Evolutionary conservation across 768 basidiomycete species (phyloP), one percentile per base, ranked within the genome.

Genomic region (Hortiboletus campestris): DNA sequence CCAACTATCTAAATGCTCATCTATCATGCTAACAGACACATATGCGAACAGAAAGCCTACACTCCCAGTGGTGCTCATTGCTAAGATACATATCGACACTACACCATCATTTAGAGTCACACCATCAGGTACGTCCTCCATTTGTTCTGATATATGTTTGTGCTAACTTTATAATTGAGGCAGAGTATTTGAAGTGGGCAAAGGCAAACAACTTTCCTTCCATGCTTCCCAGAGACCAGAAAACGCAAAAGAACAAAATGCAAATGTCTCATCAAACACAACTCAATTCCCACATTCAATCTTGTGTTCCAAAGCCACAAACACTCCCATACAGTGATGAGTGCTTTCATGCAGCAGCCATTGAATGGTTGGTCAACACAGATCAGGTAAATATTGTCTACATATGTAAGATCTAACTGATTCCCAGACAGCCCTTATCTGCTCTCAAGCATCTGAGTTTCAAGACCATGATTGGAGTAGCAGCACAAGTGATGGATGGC

Each of bases 271-370:
- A 8, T 12, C 46, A 51, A 28, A 34, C 11, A 3, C 20, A 25
- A 13, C 50, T 51, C 6, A 32, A 51, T 8, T 3, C 4, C 3
- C 41, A 51, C 6, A 22, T 51, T 4, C 41, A 43, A 4, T 22
- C 41, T 0, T 25, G 1, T 4, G 1, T 12, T 1, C 11, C 16
- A 2, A 44, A 28, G 1, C n/a, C n/a, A n/a, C n/a, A n/a, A n/a
- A n/a, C n/a, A n/a, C n/a, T n/a, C n/a, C n/a, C n/a, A n/a, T 51
- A 51, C 17, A n/a, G 3, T 14, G n/a, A 51, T 1, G 17, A 51
- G 0, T 4, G 7, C 3, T 51, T 51, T 14, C 25, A 0, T 10
- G 6, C 16, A 6, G 17, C 12, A 1, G 25, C 10, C 1, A 14
- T 51, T 13, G 7, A 51, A 29, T 43, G 41, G 50, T 3, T 51